Evolutionary conservation across 176 grass and related monocot species (phyloP), one percentile per base, ranked within the genome.

Genomic region (Ensete glaucum): DNA sequence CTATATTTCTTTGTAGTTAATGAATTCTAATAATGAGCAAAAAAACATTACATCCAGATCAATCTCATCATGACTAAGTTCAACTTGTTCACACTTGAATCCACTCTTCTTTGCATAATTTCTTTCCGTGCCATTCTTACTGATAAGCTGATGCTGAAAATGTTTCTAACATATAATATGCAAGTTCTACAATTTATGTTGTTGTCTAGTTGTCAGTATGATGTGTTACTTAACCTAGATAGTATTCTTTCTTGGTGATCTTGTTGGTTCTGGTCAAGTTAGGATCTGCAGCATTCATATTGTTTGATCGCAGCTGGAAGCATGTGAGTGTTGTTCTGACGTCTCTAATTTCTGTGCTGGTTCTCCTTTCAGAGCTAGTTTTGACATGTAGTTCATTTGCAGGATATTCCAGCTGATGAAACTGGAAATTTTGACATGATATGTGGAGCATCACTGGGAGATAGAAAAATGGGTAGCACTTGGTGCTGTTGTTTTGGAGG

Each of bases 271-370:
- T 90, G 76, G 85, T 83, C 73, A 90, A 98, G 69, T 75, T 80
- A 81, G 88, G 84, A 72, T 88, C 86, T 82, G 90, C 94, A 65
- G 94, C 90, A 54, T 98, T 98, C 85, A 98, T 98, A 79, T 98
- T 93, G 84, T 98, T 98, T 64, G 88, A 98, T 64, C 82, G 93
- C 54, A 89, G 88, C 80, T 98, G 94, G 94, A 98, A 93, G 88
- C 90, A 98, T 83, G 94, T 98, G 87, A 88, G 82, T 43, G 51
- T 81, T 71, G 54, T 76, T n/a, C 67, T 75, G 48, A 16, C 50
- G 71, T 11, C 59, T 79, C 29, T 43, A 57, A 81, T 60, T 9
- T 25, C 23, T 66, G 83, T 73, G 74, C 57, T 52, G 29, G 29
- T 75, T 59, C 9, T 20, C 64, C 29, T 34, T 34, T 34, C 29